Evolutionary conservation across 352 stramenopile genomes (phyloP), one percentile per base, ranked within the genome.

Genomic region (Phytophthora ramorum): DNA sequence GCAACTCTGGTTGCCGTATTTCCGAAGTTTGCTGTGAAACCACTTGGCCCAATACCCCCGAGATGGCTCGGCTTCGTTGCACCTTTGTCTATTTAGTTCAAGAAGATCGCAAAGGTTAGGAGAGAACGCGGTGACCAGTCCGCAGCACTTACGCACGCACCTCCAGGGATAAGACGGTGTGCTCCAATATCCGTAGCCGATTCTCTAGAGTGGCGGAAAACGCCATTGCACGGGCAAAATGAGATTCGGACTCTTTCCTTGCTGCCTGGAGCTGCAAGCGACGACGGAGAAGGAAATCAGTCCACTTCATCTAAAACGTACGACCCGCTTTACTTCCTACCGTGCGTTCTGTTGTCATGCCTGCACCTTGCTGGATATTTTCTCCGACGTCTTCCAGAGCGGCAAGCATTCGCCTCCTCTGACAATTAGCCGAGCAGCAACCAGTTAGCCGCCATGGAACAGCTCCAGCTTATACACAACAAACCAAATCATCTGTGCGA

Each of bases 401-500:
- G 24, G 53, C 50, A 9, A 75, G 51, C 67, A 75, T 69, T 45
- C 61, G 48, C 9, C 51, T 70, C 32, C 66, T 53, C 66, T 75
- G 26, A 40, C 20, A 7, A 52, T 14, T 46, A 46, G 26, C 16
- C 6, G 9, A 26, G 16, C n/a, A 46, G 17, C 40, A 46, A 24
- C n/a, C n/a, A 46, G 40, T 46, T 46, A 46, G 16, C 19, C 40
- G 0, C 14, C 14, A 43, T 1, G 14, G 1, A 43, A 46, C 17
- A 26, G 16, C 10, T 6, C 22, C 41, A 10, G 38, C 35, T 9
- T n/a, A 0, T 16, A 32, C 10, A 40, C 17, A 37, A 47, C 51
- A n/a, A 56, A 91, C 83, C 78, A 90, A 54, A 17, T 87, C 75
- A 45, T 90, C 81, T n/a, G 75, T 66, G 22, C 83, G 50, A 17